Base-by-base conservation (phyloP, 257 asterid species). In the Gentiana macrophylla region DNA sequence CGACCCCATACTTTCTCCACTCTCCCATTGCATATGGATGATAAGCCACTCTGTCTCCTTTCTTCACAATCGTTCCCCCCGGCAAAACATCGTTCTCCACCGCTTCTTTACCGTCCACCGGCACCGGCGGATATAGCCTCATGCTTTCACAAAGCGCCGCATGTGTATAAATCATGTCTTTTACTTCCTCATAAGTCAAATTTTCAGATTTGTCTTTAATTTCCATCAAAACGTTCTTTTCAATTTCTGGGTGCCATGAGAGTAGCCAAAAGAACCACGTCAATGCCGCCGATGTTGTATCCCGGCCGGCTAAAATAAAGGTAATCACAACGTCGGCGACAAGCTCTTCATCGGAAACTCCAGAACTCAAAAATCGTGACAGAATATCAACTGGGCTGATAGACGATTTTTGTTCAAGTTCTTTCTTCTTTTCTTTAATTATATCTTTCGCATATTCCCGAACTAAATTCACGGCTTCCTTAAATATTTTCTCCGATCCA, bases 211-310 rank as follows among this genome's bases (percentile, higher is more conserved):
- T 34, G 3, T 57, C 52, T 4, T 13, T 15, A 4, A 69, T 64
- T 41, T 81, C 84, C 8, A 11, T 46, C 10, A 75, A 2, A 1
- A 78, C 59, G 37, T 68, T 67, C 0, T 33, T 7, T 24, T 76
- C 86, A 2, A 62, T 83, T 1, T 12, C 33, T 1, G 75, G 72
- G 32, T 72, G 15, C 0, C 56, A 24, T 24, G 51, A 66, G 12
- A 77, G 8, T 61, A 74, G 35, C 87, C 83, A 82, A 63, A 79
- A 82, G 37, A 79, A 79, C 91, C 87, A 82, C 0, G 87, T 74
- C 35, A 82, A 52, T 1, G 87, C 84, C 0, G 87, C 78, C 0
- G 87, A 79, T 0, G 87, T 67, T 0, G 87, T 77, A 64, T 82
- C 91, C 1, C 79, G 69, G 3, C 91, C 91, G 0, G 91, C 87